phyloP scores from a whole-genome alignment of 495 filamentous ascomycete species.

The Penicillium lagena region DNA sequence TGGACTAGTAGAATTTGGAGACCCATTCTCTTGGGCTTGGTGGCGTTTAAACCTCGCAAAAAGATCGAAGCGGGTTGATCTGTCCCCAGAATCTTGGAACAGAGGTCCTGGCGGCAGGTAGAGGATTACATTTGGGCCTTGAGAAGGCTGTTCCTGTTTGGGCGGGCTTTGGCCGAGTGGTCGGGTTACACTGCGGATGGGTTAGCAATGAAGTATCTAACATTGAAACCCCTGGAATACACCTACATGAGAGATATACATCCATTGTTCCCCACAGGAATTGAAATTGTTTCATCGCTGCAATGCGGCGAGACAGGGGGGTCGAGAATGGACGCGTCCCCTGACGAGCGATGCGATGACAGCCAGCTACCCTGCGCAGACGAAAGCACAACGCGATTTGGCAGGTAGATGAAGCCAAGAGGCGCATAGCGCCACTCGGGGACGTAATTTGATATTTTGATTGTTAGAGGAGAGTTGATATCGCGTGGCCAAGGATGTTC shows the following conservation, averaged over 20 bases:
- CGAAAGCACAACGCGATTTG: not conserved
- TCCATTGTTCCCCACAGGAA: constrained; percentile 32
- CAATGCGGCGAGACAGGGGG: not conserved
- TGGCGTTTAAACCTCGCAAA: no score
- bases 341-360: not conserved
- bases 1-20: not conserved
- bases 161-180: constrained; percentile 1
- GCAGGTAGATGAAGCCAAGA: not conserved
- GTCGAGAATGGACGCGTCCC: constrained; percentile 2
- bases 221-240: not conserved
- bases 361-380: not conserved
- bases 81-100: constrained; percentile 4
- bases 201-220: not conserved
- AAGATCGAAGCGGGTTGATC: not conserved
- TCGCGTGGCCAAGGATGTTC: no score
- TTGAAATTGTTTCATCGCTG: constrained; percentile 9
- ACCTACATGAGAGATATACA: constrained; percentile 22
- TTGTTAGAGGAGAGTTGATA: not conserved
- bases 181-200: constrained; percentile 18
- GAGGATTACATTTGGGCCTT: constrained; percentile 26
- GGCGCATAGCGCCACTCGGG: constrained; percentile 8
- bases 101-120: constrained; percentile 35
- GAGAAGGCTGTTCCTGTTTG: not conserved
- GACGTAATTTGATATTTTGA: not conserved
- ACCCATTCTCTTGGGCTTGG: no score